Conservation (phyloP, 768 basidiomycete species). For the Termitomyces sp. region DNA sequence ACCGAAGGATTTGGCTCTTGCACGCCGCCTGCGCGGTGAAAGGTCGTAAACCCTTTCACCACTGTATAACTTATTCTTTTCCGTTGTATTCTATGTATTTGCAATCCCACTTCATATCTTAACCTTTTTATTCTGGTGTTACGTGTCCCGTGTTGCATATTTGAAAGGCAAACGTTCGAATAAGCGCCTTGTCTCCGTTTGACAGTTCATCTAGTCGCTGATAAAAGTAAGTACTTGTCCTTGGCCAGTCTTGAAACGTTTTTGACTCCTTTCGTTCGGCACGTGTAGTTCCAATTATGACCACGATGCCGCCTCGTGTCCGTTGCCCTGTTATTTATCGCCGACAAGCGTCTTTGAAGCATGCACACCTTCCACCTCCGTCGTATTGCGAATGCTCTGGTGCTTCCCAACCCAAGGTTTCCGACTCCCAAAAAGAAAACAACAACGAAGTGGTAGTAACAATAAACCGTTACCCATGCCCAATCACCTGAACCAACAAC, state of each 20-base stretch:
- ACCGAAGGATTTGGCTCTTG: constrained; percentile 23
- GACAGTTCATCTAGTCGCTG: background rate
- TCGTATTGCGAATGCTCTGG: constrained; percentile 29
- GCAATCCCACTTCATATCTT: constrained; percentile 7
- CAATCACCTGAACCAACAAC: constrained; percentile 16
- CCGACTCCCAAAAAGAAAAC: constrained; percentile 15
- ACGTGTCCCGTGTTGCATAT: background rate
- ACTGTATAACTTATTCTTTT: constrained; percentile 11
- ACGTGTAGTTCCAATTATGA: constrained; percentile 28
- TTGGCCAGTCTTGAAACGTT: constrained; percentile 12
- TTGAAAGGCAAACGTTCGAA: background rate
- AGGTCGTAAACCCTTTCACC: constrained; percentile 14
- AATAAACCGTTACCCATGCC: constrained; percentile 5
- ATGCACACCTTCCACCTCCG: constrained; percentile 20
- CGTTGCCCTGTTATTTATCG: constrained; percentile 21
- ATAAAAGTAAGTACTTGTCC: constrained; percentile 7
- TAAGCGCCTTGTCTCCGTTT: background rate
- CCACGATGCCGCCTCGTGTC: constrained; percentile 43
- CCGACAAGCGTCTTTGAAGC: constrained; percentile 16
- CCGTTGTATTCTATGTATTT: constrained; percentile 14
- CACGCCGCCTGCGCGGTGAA: constrained; percentile 23
- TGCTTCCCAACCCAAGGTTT: constrained; percentile 25
- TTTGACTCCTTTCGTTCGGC: constrained; percentile 13
- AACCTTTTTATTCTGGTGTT: background rate
- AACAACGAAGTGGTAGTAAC: background rate